Evolutionary conservation across 2,329 filamentous ascomycete genomes (phyloP), one percentile per base, ranked within the genome.

Genomic region (Zymoseptoria ardabiliae): DNA sequence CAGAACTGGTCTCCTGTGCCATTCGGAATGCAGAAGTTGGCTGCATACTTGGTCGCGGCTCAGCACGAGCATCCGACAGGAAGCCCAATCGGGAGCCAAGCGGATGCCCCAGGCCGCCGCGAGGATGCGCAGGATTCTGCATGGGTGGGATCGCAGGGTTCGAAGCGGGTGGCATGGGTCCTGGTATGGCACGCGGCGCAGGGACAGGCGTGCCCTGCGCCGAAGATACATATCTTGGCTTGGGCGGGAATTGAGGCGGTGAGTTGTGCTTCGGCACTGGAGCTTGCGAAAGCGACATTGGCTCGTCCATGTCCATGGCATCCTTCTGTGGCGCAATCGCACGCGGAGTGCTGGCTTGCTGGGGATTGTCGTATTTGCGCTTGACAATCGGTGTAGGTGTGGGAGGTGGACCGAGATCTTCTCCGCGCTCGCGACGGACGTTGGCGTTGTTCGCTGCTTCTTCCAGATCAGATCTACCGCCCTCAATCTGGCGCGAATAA

Each of bases 311-410:
- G 48, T 79, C 75, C 60, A 72, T 70, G 6, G 69, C 67, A 45
- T 77, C 76, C 5, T 72, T 66, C 50, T 74, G 78, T 10, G 77
- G 77, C 30, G 77, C 77, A 58, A 79, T 70, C 41, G 75, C 70
- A 8, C 78, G 76, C 13, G 74, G 75, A 19, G 72, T 67, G 57
- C 70, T 67, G 17, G 66, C 59, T 13, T 73, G 66, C 54, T 73
- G 72, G 56, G 74, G 73, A 49, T 72, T 71, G 58, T 81, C 78
- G 59, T 79, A 79, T 53, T 77, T 76, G 63, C 78, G 72, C 66
- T 79, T 80, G 50, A 69, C 65, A 54, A 78, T 76, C 11, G 77
- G 77, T 28, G 77, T 79, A 2, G 78, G 78, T n/a, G 75, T 75
- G 10, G 78, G 78, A 35, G 78, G 77, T 55, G 77, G 73, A 9